Evolutionary conservation across 202 grass and related monocot genomes (phyloP), one percentile per base, ranked within the genome.

Genomic region (Panicum hallii): DNA sequence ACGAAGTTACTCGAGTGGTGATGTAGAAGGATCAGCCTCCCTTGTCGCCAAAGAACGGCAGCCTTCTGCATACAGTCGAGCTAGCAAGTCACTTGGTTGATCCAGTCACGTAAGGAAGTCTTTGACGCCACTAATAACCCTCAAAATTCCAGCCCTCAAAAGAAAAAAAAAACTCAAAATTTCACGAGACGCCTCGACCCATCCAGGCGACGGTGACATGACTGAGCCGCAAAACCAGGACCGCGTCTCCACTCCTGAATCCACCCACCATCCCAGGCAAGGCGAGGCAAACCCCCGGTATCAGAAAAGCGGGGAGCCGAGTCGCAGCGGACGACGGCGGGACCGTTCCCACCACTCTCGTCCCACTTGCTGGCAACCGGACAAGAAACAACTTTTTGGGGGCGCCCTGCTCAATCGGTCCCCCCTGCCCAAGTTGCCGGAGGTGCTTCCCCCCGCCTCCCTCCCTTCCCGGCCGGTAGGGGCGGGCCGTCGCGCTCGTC

Each of bases 361-460:
- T 9, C 54, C 43, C 53, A 20, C 53, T 82, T 46, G 69, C 57
- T 11, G 2, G 11, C 58, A 36, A 53, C 0, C 5, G 45, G 72
- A 82, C 79, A 70, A 77, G 54, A 34, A 36, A 4, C 45, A 3
- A 22, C 79, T 54, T 87, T 87, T 63, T 5, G 14, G 48, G 30
- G 34, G 5, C 70, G 47, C 26, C 45, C 70, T 12, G 2, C 20
- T n/a, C 11, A n/a, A 61, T 42, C 53, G 19, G 5, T 9, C 19
- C 26, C 3, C 49, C 17, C 26, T n/a, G 85, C 85, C 63, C 86
- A 78, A 55, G 30, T 87, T 38, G 79, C 55, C 26, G 63, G 55
- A 57, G 53, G 6, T 55, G 85, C 47, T 13, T 32, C 32, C 32
- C 32, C 1, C 30, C 30, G 1, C 30, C 30, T 2, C 2, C 2